These are phyloP conservation scores for Artemisia tridentata DNA, from an alignment of 129 eudicot genomes.

Conservation along the genomic window DNA sequence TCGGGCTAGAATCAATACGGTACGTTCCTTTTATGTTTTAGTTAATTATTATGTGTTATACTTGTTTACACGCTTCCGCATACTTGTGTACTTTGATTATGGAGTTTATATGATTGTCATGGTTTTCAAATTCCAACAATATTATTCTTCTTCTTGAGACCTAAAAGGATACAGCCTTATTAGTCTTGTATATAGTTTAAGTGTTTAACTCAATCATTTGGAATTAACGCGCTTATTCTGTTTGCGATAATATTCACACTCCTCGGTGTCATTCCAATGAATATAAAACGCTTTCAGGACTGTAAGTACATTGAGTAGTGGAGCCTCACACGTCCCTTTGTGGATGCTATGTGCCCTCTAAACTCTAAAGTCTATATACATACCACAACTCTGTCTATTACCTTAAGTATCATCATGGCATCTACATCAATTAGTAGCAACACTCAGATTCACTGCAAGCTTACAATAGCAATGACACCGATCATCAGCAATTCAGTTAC, in stretches of 20 bases:
- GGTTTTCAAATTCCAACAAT: too few species aligned
- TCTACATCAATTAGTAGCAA: constrained; percentile 5
- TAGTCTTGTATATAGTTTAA: not conserved
- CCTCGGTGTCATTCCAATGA: not conserved
- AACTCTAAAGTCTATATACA: not conserved
- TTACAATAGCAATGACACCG: not conserved
- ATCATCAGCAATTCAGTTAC: not conserved
- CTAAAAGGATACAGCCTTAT: not conserved
- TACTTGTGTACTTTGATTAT: too few species aligned
- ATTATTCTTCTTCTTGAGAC: not conserved
- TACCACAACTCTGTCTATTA: not conserved
- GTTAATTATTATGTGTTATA: too few species aligned
- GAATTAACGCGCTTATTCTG: too few species aligned
- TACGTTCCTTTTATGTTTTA: too few species aligned
- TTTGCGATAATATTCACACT: not conserved
- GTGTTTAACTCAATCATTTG: too few species aligned
- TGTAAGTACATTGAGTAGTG: not conserved
- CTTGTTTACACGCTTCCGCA: too few species aligned
- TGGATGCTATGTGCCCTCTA: not conserved
- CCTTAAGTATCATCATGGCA: constrained; percentile 4
- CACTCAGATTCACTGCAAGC: not conserved
- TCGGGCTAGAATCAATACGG: too few species aligned
- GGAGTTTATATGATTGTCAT: too few species aligned
- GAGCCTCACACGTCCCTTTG: not conserved
- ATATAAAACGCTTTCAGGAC: not conserved